Base-by-base conservation (phyloP, 176 grass and related monocot genomes). In the Cymbopogon citratus region DNA sequence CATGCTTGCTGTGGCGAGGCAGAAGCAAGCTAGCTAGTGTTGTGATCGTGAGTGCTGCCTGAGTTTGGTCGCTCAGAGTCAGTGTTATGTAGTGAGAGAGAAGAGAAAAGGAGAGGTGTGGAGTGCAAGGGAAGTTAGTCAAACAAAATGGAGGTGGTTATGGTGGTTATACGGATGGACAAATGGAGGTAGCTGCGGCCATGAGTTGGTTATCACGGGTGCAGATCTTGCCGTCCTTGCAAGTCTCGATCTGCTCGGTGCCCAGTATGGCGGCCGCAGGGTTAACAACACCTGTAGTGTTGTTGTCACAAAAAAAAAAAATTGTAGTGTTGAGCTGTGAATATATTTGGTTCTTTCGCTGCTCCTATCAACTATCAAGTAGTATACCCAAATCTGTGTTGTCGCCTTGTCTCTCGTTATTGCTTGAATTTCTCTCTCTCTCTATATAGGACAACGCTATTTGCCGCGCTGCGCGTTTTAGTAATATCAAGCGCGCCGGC, bases 81-180 rank as follows among this genome's bases (percentile, higher is more conserved):
- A 77, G 66, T 83, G 60, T 57, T 81, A 71, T 86, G 59, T 93
- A 83, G 48, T 45, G 39, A 24, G 44, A 48, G 44, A 46, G 45
- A 76, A 66, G 79, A 73, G 21, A 31, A 6, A 35, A 29, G 36
- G 83, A 59, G 79, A 86, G 14, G 83, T 84, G 88, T 94, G 81
- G 88, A 91, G 91, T 91, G 83, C 79, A 94, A 88, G 91, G 74
- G 75, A 94, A 94, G 92, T 29, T 39, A 91, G 84, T 81, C 69
- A 74, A 70, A 86, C 84, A 87, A 87, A 87, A 87, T 89, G 81
- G 81, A 89, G 88, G 86, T 94, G 86, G 89, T 91, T 90, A 94
- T 80, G 85, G 85, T 94, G 74, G 91, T 85, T 94, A 74, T 70
- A 70, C 59, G 78, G 78, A 84, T 87, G 31, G 31, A 33, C 3